These are phyloP conservation scores for Cerioporus squamosus DNA, from an alignment of 1,284 basidiomycete species.

Conservation along the genomic window DNA sequence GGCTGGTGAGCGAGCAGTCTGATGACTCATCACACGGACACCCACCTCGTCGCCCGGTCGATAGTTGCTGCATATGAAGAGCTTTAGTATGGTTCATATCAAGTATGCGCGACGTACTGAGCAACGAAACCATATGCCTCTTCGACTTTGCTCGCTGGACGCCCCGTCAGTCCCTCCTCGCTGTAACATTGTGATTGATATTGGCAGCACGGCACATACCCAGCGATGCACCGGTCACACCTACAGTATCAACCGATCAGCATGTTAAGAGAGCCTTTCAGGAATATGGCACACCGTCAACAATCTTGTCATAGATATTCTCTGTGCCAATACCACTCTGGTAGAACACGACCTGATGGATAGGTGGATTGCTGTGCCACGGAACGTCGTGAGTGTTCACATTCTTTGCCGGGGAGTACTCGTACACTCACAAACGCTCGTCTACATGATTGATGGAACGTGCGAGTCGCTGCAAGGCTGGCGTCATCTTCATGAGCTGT, in stretches of 20 bases:
- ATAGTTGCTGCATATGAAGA: constrained; percentile 54
- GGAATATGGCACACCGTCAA: constrained; percentile 33
- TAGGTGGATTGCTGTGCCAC: constrained; percentile 42
- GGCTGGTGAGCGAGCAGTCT: not conserved
- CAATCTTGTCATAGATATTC: constrained; percentile 53
- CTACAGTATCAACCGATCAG: constrained; percentile 35
- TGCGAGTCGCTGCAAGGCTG: constrained; percentile 42
- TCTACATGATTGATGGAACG: constrained; percentile 64
- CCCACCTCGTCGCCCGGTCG: constrained; percentile 68
- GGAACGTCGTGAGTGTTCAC: too few relatives aligned
- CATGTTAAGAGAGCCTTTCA: too few relatives aligned
- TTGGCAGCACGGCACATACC: constrained; percentile 42
- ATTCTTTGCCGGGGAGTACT: not conserved
- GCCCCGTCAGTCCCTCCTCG: too few relatives aligned
- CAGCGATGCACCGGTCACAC: constrained; percentile 60
- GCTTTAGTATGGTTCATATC: not conserved
- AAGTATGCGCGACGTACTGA: constrained; percentile 51
- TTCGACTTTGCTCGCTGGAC: constrained; percentile 66
- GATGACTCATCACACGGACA: not conserved
- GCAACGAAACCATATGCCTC: constrained; percentile 77
- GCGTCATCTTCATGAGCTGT: not conserved
- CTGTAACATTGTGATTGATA: too few relatives aligned
- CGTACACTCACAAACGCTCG: constrained; percentile 44
- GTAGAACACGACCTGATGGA: constrained; percentile 72
- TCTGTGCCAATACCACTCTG: constrained; percentile 71